Base-by-base conservation (phyloP, 2,329 filamentous ascomycete genomes). In the Escovopsis sp. region DNA sequence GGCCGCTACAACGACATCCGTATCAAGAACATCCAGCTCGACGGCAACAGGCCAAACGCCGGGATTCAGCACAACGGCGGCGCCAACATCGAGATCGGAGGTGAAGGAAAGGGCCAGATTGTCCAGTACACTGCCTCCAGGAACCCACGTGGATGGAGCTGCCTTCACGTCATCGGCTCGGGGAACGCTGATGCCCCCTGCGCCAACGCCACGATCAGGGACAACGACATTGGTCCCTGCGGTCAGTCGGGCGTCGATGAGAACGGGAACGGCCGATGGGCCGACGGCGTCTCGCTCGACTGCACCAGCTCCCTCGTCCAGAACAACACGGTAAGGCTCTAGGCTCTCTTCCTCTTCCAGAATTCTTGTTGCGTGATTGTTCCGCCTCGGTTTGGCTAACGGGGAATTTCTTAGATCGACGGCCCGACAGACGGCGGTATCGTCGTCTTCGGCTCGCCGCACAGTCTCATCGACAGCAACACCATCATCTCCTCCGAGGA, bases 61-160 rank as follows among this genome's bases (percentile, higher is more conserved):
- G 49, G 47, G 6, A 45, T 28, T 36, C 23, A 32, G 8, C 28
- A 32, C 3, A 43, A 47, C 18, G 48, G 49, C 4, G 48, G 48
- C 28, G 55, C 55, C 18, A 48, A 54, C 40, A 52, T 58, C 15
- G 53, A 57, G 42, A 50, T 55, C 38, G 52, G 52, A 23, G 50
- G 51, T 19, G 34, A 41, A 9, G 45, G 50, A 7, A 46, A 45
- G 1, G 51, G 51, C 11, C 50, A 53, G 42, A 38, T 46, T 2
- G 48, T 55, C 36, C 44, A 42, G 33, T 45, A 54, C 34, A 46
- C 46, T 4, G 46, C 47, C 9, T 49, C 48, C 11, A 45, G 41
- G 34, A 50, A 54, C 41, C 50, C 52, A 8, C 47, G 52, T 6
- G 50, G 50, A 26, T 55, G 52, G 52, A 55, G 52, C 40, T 55